Evolutionary conservation across 139 green algal genomes (phyloP).

Genomic region (Micractinium sp.): DNA sequence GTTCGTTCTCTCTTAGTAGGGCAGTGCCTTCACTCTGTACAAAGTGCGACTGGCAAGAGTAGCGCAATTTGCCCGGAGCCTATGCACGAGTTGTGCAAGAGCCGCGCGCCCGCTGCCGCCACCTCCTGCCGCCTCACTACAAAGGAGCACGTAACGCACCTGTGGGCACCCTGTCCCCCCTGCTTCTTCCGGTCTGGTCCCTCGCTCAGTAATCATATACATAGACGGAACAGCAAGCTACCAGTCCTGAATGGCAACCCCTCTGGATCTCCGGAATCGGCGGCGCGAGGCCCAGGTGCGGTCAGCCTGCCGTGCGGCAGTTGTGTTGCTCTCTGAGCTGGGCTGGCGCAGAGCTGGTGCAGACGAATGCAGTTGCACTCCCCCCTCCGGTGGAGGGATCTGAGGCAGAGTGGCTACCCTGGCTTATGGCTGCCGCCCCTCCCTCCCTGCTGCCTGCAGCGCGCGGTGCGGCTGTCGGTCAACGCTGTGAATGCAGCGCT

Average conservation of each 20-base stretch:
- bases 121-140: too few relatives aligned
- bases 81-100: too few relatives aligned
- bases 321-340: background rate
- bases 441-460: constrained; percentile 25
- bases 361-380: background rate
- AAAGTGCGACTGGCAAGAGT: too few relatives aligned
- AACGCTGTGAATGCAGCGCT: constrained; percentile 33
- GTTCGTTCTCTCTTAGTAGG: too few relatives aligned
- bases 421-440: background rate
- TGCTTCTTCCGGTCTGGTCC: background rate
- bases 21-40: too few relatives aligned
- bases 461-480: constrained; percentile 36
- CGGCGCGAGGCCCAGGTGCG: constrained; percentile 42
- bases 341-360: background rate
- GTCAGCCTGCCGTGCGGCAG: background rate
- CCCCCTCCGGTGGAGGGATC: background rate
- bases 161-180: too few relatives aligned
- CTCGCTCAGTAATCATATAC: background rate
- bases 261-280: constrained; percentile 44
- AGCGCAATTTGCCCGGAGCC: too few relatives aligned
- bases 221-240: background rate
- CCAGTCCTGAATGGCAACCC: constrained; percentile 31
- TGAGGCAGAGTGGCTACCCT: too few relatives aligned
- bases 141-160: too few relatives aligned
- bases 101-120: too few relatives aligned